Evolutionary conservation across 306 rosid genomes (phyloP).

Genomic region (Ziziphus jujuba): DNA sequence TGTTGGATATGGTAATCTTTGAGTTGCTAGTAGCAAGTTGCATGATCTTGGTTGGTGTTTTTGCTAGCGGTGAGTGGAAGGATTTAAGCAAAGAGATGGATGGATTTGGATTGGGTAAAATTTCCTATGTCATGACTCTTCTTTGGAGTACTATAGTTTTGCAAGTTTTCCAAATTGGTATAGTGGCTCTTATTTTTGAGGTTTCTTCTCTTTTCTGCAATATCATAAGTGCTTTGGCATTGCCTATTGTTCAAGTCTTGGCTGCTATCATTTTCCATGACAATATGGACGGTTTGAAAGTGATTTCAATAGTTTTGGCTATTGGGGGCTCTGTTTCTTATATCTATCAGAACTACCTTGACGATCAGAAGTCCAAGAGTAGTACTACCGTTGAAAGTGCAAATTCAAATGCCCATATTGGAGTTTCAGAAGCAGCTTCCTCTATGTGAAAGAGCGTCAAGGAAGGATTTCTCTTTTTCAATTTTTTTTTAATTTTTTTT

Average conservation of each 20-base stretch:
- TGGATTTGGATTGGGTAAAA: background rate
- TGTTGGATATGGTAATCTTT: background rate
- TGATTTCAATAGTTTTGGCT: background rate
- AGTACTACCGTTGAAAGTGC: background rate
- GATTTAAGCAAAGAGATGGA: background rate
- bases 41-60: background rate
- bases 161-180: background rate
- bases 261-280: constrained; percentile 1
- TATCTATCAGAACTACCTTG: background rate
- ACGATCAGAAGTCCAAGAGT: background rate
- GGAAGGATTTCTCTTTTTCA: too few species aligned
- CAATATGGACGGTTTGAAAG: constrained; percentile 1
- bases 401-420: background rate
- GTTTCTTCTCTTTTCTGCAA: constrained; percentile 10
- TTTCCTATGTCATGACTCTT: constrained; percentile 3
- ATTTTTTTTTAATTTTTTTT: too few species aligned
- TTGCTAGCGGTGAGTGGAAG: constrained; percentile 1
- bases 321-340: constrained; percentile 1
- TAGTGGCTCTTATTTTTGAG: constrained; percentile 13
- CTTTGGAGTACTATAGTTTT: background rate
- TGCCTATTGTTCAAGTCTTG: constrained; percentile 2
- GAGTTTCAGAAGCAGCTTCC: too few species aligned
- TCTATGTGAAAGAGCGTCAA: too few species aligned
- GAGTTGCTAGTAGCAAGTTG: background rate
- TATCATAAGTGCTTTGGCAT: background rate